Base-by-base conservation (phyloP, 1,284 basidiomycete species). In the Sphaerobolus stellatus region DNA sequence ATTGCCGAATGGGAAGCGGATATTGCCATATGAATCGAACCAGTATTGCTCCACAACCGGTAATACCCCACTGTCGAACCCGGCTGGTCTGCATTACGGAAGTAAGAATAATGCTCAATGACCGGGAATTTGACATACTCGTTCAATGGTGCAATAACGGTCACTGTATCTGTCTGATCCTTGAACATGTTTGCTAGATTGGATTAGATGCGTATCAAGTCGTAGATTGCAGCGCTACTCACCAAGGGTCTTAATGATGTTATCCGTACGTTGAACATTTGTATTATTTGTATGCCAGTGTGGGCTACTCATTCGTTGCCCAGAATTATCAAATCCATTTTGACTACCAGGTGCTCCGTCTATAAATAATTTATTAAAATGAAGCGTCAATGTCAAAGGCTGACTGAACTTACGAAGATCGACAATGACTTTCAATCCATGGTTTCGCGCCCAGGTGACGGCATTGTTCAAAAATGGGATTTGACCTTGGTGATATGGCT, bases 311-410 rank as follows among this genome's bases (percentile, higher is more conserved):
- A 86, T 76, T 52, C 74, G 80, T 40, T 87, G 85, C 13, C 94
- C 94, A 43, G 88, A 92, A 67, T 94, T 94, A 68, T 95, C 94
- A 64, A 84, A 93, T n/a, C 87, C 87, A 61, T 90, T 93, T 72
- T 94, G 88, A 61, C 85, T 89, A 20, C 89, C 91, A 0, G 92
- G 92, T 20, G 82, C 90, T 49, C 91, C 90, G 66, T 94, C 92
- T 20, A 74, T 59, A 68, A 38, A 71, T 59, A 49, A 48, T 36
- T 8, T 29, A 28, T 54, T 44, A 5, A 25, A 31, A 44, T 24
- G 8, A 22, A 9, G 18, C 6, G 4, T 41, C 14, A 13, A 22
- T 1, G 43, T 29, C 4, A 7, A 9, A 46, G 36, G 25, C 22
- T 22, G 8, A 7, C 8, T 13, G 31, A 25, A 18, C 38, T 29